These are phyloP conservation scores for Botrytis elliptica DNA, from an alignment of 2,329 filamentous ascomycete genomes.

Conservation along the genomic window DNA sequence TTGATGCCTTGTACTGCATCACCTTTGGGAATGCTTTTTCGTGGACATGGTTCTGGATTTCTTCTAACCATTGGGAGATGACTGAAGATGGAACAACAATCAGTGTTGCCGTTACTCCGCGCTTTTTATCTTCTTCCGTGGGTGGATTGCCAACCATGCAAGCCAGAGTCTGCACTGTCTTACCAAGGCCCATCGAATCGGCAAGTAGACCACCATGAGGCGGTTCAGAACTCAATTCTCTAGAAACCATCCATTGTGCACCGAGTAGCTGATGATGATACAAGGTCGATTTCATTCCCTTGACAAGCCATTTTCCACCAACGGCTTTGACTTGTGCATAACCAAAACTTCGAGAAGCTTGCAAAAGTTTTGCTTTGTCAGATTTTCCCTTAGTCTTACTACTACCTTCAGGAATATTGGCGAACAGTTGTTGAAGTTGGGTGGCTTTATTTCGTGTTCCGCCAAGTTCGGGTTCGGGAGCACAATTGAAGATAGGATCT, in stretches of 20 bases:
- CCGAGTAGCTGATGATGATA: conserved; percentile 53
- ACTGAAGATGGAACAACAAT: conserved; percentile 36
- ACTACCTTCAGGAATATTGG: conserved; percentile 32
- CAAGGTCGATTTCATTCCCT: conserved; percentile 48
- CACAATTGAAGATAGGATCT: conserved; percentile 28
- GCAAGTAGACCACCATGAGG: conserved; percentile 57
- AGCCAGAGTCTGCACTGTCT: conserved; percentile 53
- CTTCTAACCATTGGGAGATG: conserved; percentile 36
- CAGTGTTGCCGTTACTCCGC: conserved; percentile 32
- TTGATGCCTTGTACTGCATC: conserved; percentile 29
- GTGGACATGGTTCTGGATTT: conserved; percentile 33
- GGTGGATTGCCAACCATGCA: conserved; percentile 44
- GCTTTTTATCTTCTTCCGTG: conserved; percentile 39
- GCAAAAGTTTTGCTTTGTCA: conserved; percentile 42
- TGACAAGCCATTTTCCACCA: conserved; percentile 44
- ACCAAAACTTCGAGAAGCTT: conserved; percentile 46
- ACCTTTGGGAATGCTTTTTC: conserved; percentile 28
- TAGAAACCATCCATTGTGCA: conserved; percentile 52
- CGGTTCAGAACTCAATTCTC: conserved; percentile 44
- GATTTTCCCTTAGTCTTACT: conserved; percentile 24
- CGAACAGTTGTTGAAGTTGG: conserved; percentile 33
- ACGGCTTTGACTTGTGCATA: conserved; percentile 39
- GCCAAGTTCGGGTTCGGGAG: conserved; percentile 27
- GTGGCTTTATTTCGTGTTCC: conserved; percentile 26
- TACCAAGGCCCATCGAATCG: conserved; percentile 65